These are phyloP conservation scores for Artemisia tridentata DNA, from an alignment of 129 eudicot genomes.

Conservation along the genomic window DNA sequence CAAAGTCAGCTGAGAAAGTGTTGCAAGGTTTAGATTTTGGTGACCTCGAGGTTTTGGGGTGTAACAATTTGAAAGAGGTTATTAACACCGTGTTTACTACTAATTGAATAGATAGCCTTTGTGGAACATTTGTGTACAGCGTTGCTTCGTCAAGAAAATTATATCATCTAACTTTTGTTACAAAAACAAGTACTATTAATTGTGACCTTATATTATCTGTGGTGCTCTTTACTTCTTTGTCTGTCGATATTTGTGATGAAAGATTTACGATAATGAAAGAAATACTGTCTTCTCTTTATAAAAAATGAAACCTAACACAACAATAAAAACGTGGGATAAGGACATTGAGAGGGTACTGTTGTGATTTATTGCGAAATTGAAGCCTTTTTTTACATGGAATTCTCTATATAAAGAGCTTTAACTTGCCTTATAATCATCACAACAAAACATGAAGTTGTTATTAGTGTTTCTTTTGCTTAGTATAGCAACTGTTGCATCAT, in stretches of 20 bases:
- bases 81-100: conserved; percentile 58
- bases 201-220: no score
- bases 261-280: background rate
- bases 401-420: conserved; percentile 6
- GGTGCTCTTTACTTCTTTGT: background rate
- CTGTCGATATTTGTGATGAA: background rate
- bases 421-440: background rate
- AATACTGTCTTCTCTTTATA: no score
- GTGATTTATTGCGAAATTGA: conserved; percentile 9
- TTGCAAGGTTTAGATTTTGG: conserved; percentile 37
- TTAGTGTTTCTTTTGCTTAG: conserved; percentile 16
- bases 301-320: no score
- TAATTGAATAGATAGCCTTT: conserved; percentile 17
- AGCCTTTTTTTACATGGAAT: background rate
- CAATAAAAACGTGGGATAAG: background rate
- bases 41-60: conserved; percentile 64
- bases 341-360: background rate
- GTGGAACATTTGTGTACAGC: conserved; percentile 24
- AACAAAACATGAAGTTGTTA: conserved; percentile 9
- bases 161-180: background rate
- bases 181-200: no score
- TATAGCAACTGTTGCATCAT: conserved; percentile 17
- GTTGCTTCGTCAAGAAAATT: conserved; percentile 1
- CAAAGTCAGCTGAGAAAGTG: conserved; percentile 46
- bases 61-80: conserved; percentile 76